Evolutionary conservation across 2,329 filamentous ascomycete species (phyloP), one percentile per base, ranked within the genome.

Genomic region (Plenodomus tracheiphilus): DNA sequence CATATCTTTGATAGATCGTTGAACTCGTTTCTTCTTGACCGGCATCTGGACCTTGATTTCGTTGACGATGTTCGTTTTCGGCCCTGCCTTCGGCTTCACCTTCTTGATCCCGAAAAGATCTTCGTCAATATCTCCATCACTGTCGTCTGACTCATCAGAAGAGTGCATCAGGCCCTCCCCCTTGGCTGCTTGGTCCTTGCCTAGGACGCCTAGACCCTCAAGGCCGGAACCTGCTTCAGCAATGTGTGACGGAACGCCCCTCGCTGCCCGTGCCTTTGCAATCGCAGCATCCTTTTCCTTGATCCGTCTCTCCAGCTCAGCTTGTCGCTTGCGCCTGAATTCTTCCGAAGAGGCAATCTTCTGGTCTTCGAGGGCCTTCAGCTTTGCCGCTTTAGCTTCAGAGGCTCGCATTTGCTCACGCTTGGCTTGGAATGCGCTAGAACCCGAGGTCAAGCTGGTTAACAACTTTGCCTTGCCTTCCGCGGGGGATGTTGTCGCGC

Each of bases 141-240:
- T 71, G 39, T 89, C 86, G 52, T 90, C 88, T 53, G 75, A 75
- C 46, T 79, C 77, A 42, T 94, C 91, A 2, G 84, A 86, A 5
- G 83, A 86, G 36, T 97, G 89, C 91, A 97, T 96, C 71, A 97
- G 91, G 56, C 93, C 91, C 65, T 87, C 88, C 55, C 88, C 88
- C 54, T 81, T 81, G 1, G 83, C 82, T 2, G 83, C 81, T 64
- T 93, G 88, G 46, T 94, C 91, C 72, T 93, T 94, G 50, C 89
- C 90, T 47, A 83, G 77, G 1, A 91, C 78, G 30, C 88, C 83
- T 41, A 95, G 80, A 20, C 86, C 86, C 54, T 83, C 81, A 9
- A 94, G 75, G 17, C 88, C 91, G 49, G 90, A 94, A 2, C 90
- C 90, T 68, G 91, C 89, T 49, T 89, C 87, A 8, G 81, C 76